phyloP scores from a whole-genome alignment of 148 eudicot genomes.

The Camellia japonica region DNA sequence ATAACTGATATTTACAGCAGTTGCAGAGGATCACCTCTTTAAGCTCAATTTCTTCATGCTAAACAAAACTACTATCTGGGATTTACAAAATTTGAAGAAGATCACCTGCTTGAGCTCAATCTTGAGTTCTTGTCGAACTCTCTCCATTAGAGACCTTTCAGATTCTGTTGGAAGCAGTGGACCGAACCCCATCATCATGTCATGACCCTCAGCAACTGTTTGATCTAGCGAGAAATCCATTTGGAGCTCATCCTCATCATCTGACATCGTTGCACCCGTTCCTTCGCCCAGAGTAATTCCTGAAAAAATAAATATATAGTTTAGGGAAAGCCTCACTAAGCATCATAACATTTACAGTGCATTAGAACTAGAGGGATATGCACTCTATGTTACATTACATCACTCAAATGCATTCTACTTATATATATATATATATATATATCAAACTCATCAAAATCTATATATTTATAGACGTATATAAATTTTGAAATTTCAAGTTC shows the following conservation, averaged over 20 bases:
- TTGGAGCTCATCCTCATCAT: slow-evolving; percentile 86
- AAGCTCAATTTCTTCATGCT: slow-evolving; percentile 38
- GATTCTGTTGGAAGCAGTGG: slow-evolving; percentile 92
- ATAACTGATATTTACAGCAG: background rate
- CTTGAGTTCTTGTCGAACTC: slow-evolving; percentile 93
- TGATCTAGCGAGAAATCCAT: slow-evolving; percentile 70
- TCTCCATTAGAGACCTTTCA: slow-evolving; percentile 90
- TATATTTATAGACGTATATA: too few relatives aligned
- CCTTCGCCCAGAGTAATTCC: slow-evolving; percentile 74
- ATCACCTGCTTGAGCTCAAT: slow-evolving; percentile 90
- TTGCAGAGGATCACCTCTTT: slow-evolving; percentile 57
- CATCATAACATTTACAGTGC: background rate
- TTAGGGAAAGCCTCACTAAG: too few relatives aligned
- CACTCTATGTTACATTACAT: too few relatives aligned
- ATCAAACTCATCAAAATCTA: too few relatives aligned
- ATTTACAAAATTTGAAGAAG: background rate
- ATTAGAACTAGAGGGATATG: too few relatives aligned
- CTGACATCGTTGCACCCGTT: slow-evolving; percentile 94
- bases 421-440: too few relatives aligned
- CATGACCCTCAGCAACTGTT: slow-evolving; percentile 51
- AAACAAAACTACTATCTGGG: too few relatives aligned
- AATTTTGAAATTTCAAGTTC: too few relatives aligned
- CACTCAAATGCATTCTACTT: too few relatives aligned
- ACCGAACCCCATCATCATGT: slow-evolving; percentile 92
- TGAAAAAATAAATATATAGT: slow-evolving; percentile 9